Percentiles rank a stretch among this genome's conserved stretches.
These are phyloP conservation scores for Trichoderma breve DNA, from an alignment of 2,329 filamentous ascomycete species.

Conservation along the genomic window DNA sequence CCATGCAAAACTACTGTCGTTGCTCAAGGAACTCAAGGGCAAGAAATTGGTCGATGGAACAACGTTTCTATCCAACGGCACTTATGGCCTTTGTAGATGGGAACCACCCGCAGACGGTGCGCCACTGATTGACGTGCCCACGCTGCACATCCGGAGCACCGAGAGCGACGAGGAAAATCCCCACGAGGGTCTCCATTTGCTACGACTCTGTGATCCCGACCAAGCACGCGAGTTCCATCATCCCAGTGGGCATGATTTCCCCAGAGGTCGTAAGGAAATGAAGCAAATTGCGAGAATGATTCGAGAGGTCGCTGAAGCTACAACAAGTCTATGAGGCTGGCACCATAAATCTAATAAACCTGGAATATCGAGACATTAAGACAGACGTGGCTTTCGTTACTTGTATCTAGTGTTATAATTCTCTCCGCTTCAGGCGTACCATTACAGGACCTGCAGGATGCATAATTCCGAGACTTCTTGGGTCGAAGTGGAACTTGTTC, in stretches of 20 bases:
- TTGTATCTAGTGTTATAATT: not conserved
- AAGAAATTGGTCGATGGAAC: not conserved
- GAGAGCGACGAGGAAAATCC: not conserved
- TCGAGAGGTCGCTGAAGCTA: conserved; percentile 2
- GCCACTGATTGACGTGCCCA: conserved; percentile 6
- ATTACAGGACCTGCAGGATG: not conserved
- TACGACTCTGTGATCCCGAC: not conserved
- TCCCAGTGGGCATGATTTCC: conserved; percentile 12
- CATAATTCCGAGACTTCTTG: conserved; percentile 11
- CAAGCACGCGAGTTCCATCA: conserved; percentile 6
- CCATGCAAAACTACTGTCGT: not conserved
- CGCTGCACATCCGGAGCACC: conserved; percentile 3
- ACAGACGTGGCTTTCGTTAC: not conserved
- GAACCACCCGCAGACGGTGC: not conserved
- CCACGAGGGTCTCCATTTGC: conserved; percentile 7
- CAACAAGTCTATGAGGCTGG: not conserved
- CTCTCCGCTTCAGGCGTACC: not conserved
- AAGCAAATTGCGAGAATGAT: conserved; percentile 6
- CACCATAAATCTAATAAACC: not conserved
- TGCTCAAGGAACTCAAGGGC: not conserved
- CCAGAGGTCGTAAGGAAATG: conserved; percentile 7
- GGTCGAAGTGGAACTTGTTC: not conserved
- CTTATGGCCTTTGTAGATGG: not conserved
- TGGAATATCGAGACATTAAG: not conserved
- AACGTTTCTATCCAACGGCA: not conserved